Evolutionary conservation across 306 rosid genomes (phyloP), one percentile per base, ranked within the genome.

Genomic region (Alnus glutinosa): DNA sequence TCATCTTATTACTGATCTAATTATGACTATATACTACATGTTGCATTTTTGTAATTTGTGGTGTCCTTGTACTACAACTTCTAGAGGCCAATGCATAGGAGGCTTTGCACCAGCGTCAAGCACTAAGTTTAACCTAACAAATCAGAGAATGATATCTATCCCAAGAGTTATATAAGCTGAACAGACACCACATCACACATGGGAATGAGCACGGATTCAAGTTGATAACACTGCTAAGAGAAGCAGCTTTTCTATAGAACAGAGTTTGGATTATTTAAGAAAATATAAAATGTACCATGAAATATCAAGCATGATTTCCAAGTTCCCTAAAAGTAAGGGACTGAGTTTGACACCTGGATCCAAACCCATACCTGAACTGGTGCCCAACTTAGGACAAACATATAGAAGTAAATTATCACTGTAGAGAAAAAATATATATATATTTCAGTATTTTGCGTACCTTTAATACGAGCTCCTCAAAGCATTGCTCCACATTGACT

Each of bases 401-500:
- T 6, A 9, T 2, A 30, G 7, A 55, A 37, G 15, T 34, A 50
- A 30, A 54, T 10, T 37, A 46, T 7, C 39, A 46, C 2, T 23
- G 5, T 3, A 9, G 8, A 39, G 32, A 70, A 11, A 30, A n/a
- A 4, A 12, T 16, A 66, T 15, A 47, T 48, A 32, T 37, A 7
- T 48, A 74, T 12, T n/a, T 14, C 44, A 52, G 2, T 9, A 32
- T 34, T 62, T 67, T 37, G 78, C 63, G 57, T 86, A 92, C 97
- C 97, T 92, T 92, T 71, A 87, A 51, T 30, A 89, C 97, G 77
- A 90, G 94, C 82, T 92, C 94, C 71, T 92, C 94, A 75, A 90
- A 92, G 88, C 97, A 88, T 73, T 84, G 91, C 76, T 80, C 92
- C 19, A 90, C 97, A 83, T 92, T 90, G 46, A 77, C 87, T 81